Base-by-base conservation (phyloP, 1,284 basidiomycete genomes). In the Boletus sp. region DNA sequence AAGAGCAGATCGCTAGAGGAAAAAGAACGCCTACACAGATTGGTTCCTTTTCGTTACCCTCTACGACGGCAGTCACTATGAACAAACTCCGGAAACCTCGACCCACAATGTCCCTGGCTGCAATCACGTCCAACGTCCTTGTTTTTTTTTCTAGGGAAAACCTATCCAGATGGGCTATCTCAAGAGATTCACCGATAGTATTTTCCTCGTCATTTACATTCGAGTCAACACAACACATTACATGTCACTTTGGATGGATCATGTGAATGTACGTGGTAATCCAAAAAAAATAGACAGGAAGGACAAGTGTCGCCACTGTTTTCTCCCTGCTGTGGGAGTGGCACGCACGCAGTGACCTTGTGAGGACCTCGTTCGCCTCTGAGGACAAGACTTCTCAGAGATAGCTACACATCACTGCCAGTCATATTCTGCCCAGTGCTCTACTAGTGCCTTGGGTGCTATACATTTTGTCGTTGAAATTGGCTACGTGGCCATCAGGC, bases 11-110 rank as follows among this genome's bases (percentile, higher is more conserved):
- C 75, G 27, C 70, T 84, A 50, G 71, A 75, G 70, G 55, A 59
- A 38, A 57, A 57, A 25, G 23, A 48, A 30, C 73, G 79, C 46
- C 64, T 80, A 44, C 92, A 94, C 65, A 77, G 74, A 58, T 60
- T 78, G 32, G 93, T n/a, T n/a, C n/a, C n/a, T n/a, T n/a, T n/a
- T n/a, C n/a, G n/a, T n/a, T n/a, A n/a, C n/a, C n/a, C n/a, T n/a
- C n/a, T n/a, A n/a, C n/a, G n/a, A n/a, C n/a, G n/a, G n/a, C n/a
- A n/a, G n/a, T n/a, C n/a, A n/a, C n/a, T n/a, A n/a, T n/a, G n/a
- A n/a, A n/a, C n/a, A n/a, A n/a, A n/a, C n/a, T n/a, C n/a, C n/a
- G n/a, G n/a, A n/a, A n/a, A n/a, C n/a, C n/a, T n/a, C n/a, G n/a
- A n/a, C n/a, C n/a, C n/a, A n/a, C n/a, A n/a, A n/a, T n/a, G n/a